Evolutionary conservation across 2,329 filamentous ascomycete genomes (phyloP), one percentile per base, ranked within the genome.

Genomic region (Fusarium foetens): DNA sequence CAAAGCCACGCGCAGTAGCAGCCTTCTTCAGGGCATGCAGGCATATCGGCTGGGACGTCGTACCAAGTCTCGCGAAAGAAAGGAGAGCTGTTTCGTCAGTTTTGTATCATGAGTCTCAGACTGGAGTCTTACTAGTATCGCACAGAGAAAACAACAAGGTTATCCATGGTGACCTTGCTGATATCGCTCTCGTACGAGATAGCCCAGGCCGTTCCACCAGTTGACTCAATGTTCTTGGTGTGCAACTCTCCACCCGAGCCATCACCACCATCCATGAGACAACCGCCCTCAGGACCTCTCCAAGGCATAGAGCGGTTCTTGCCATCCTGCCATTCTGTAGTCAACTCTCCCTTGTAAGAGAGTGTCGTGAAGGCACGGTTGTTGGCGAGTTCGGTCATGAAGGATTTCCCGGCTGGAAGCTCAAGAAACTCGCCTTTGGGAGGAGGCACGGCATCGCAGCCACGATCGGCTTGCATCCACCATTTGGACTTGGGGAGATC

Each of bases 401-500:
- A 85, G 0, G 80, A 77, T 42, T 84, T 83, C 25, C 85, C 85
- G 5, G 85, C 86, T 4, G 86, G 86, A 5, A 88, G 78, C 33
- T 83, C 80, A 45, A 88, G 81, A 25, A 74, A 79, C 17, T 77
- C 78, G 36, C 75, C 76, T 4, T 75, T 69, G 3, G 76, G 64
- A 12, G 78, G 78, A 8, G 80, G 83, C 12, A 80, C 81, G 16
- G 75, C 70, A 64, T 86, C 81, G 68, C 86, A 87, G 45, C 83
- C 83, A 14, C 85, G 83, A 64, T 85, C 81, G 63, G 82, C 80
- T 67, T 87, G 85, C 79, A 86, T 86, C 85, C 85, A 87, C 84
- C 85, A 86, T n/a, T 85, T 70, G 27, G 78, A 76, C 61, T 83
- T 81, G 21, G 79, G 68, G n/a, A 86, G 81, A 33, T 85, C 70